Evolutionary conservation across 768 basidiomycete species (phyloP).

Genomic region (Mycena rosella): DNA sequence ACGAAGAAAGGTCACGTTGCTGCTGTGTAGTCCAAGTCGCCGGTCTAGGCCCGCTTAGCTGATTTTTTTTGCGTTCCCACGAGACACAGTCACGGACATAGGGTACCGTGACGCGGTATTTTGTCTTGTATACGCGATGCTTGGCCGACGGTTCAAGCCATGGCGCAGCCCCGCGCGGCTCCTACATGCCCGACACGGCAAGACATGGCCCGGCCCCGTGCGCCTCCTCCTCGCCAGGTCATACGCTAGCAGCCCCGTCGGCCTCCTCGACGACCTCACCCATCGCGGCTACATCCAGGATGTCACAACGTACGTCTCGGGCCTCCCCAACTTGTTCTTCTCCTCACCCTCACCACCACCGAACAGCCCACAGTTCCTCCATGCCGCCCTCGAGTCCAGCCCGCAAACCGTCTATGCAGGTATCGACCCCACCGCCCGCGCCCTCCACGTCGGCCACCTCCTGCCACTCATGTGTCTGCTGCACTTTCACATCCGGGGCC

Average conservation of each 20-base stretch:
- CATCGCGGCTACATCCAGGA: conserved; percentile 63
- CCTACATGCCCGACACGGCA: no score
- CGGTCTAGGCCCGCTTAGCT: no score
- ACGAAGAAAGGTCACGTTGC: no score
- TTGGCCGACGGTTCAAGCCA: no score
- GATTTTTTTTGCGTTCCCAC: no score
- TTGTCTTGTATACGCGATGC: no score
- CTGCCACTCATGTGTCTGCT: conserved; percentile 88
- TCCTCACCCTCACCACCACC: conserved; percentile 4
- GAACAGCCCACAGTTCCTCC: conserved; percentile 57
- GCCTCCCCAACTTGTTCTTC: conserved; percentile 5
- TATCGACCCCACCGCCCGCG: conserved; percentile 91
- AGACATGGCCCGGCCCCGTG: no score
- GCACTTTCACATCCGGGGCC: conserved; percentile 91
- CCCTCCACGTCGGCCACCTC: conserved; percentile 95
- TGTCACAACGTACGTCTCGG: conserved; percentile 59
- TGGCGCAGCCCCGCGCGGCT: no score
- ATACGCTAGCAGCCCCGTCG: conserved; percentile 11
- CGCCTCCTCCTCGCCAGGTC: neutral
- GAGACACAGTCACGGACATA: no score
- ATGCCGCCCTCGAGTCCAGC: conserved; percentile 49
- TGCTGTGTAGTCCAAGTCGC: no score
- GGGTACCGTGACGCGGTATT: no score
- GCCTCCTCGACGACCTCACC: conserved; percentile 57
- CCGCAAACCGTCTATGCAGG: conserved; percentile 83